Base-by-base conservation (phyloP, 257 asterid genomes). In the Coffea canephora region DNA sequence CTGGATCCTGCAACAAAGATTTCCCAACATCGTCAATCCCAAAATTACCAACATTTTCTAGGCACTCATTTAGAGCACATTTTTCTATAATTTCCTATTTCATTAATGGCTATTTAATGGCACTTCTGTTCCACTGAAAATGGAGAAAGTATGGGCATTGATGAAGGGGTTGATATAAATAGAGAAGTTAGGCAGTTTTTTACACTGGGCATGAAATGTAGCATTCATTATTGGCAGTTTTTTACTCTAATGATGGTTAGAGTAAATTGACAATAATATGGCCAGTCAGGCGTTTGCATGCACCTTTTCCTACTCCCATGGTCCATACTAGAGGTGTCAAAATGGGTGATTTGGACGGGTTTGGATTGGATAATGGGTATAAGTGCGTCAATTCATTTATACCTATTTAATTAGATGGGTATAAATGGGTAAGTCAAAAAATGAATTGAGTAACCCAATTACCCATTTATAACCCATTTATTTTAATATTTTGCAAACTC, bases 1-100 rank as follows among this genome's bases (percentile, higher is more conserved):
- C 91, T 77, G 96, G 96, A 89, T 94, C 96, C 95, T 92, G 88
- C 86, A 86, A 82, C 18, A 23, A 75, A 79, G 34, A 61, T 34
- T 41, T 68, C 1, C 59, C 41, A 9, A 48, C 31, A 52, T 52
- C 70, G 31, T 34, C 0, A 65, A 25, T 48, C 34, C 43, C 34
- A 4, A 46, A 71, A 69, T 31, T 31, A 31, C 71, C 54, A 18
- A 19, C 3, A 19, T 46, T 19, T 8, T 43, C 8, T 12, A 23
- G 46, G 23, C n/a, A 64, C 25, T 2, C 36, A 57, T 9, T n/a
- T 2, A 25, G 31, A 31, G 43, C 31, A 31, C 23, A 54, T 19
- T 39, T 41, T 4, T 19, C 4, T 8, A 41, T 49, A 27, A 1
- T 69, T 16, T 69, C 23, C 39, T 69, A 25, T 16, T 18, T 39